phyloP scores from a whole-genome alignment of 805 yeast genomes.

The Metschnikowia picachoensis region DNA sequence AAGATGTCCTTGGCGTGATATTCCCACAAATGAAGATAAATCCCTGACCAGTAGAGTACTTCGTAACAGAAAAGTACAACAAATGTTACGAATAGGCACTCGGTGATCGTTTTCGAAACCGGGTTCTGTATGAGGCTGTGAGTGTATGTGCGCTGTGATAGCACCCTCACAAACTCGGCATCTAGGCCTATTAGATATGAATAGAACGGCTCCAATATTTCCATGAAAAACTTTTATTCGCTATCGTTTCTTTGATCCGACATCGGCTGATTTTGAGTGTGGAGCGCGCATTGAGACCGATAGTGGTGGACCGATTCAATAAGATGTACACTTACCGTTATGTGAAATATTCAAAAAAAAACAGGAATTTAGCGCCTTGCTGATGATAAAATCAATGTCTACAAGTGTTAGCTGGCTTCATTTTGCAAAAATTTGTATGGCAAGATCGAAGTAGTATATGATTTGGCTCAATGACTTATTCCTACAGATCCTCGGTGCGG shows the following conservation, averaged over 20 bases:
- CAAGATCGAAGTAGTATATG: too few relatives aligned
- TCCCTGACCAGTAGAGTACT: constrained; percentile 40
- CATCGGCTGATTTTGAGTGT: constrained; percentile 1
- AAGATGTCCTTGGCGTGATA: constrained; percentile 58
- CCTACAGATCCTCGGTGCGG: too few relatives aligned
- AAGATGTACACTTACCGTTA: background rate
- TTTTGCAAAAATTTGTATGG: too few relatives aligned
- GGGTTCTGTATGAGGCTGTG: constrained; percentile 16
- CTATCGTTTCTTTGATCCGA: background rate
- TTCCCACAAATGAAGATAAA: constrained; percentile 42
- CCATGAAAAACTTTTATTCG: background rate
- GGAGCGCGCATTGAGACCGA: constrained; percentile 1
- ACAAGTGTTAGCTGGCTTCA: too few relatives aligned
- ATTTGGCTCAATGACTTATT: too few relatives aligned
- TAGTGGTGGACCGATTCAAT: background rate
- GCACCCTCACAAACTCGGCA: constrained; percentile 7
- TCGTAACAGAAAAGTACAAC: constrained; percentile 33
- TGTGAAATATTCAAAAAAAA: too few relatives aligned
- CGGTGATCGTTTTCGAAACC: constrained; percentile 15
- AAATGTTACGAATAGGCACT: constrained; percentile 13
- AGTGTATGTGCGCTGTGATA: constrained; percentile 12
- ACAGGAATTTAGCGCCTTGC: too few relatives aligned
- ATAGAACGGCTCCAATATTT: background rate
- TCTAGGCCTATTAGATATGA: background rate
- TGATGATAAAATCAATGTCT: too few relatives aligned